These are phyloP conservation scores for Escallonia rubra DNA, from an alignment of 129 eudicot genomes.

Conservation along the genomic window DNA sequence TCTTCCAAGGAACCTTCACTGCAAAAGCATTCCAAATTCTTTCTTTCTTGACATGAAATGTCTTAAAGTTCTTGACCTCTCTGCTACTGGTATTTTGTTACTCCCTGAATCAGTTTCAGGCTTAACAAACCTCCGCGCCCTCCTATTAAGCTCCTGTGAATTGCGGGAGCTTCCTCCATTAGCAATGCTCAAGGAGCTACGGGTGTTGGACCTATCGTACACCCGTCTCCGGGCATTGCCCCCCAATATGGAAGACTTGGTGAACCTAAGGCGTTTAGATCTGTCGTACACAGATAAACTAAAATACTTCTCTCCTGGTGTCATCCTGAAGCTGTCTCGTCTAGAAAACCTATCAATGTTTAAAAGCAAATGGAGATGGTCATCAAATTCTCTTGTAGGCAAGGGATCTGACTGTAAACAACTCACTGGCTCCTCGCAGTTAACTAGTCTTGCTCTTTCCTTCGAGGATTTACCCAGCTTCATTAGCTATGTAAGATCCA, in stretches of 20 bases:
- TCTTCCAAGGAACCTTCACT: slow-evolving; percentile 28
- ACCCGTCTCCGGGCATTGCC: slow-evolving; percentile 20
- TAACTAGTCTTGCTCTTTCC: slow-evolving; percentile 30
- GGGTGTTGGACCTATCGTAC: slow-evolving; percentile 31
- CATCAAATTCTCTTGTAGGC: slow-evolving; percentile 3
- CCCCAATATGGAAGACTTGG: slow-evolving; percentile 20
- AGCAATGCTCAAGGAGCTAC: slow-evolving; percentile 20
- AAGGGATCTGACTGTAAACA: slow-evolving; percentile 17
- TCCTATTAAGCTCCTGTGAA: slow-evolving; percentile 19
- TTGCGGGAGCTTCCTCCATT: slow-evolving; percentile 29
- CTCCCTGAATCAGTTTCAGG: slow-evolving; percentile 32
- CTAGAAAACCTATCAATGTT: slow-evolving; percentile 31
- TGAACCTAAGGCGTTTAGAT: slow-evolving; percentile 29
- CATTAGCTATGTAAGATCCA: slow-evolving; percentile 33
- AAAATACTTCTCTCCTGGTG: slow-evolving; percentile 19
- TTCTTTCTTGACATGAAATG: slow-evolving; percentile 31
- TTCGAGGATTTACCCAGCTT: slow-evolving; percentile 30
- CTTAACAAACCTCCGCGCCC: slow-evolving; percentile 24
- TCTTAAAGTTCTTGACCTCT: slow-evolving; percentile 40
- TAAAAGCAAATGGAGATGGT: slow-evolving; percentile 32
- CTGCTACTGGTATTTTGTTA: slow-evolving; percentile 19
- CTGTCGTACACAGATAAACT: slow-evolving; percentile 30
- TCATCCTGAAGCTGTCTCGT: slow-evolving; percentile 26
- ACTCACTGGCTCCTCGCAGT: slow-evolving; percentile 16
- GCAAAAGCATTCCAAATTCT: slow-evolving; percentile 12